Base-by-base conservation (phyloP, 2,329 filamentous ascomycete genomes). In the Diaporthe capsici region DNA sequence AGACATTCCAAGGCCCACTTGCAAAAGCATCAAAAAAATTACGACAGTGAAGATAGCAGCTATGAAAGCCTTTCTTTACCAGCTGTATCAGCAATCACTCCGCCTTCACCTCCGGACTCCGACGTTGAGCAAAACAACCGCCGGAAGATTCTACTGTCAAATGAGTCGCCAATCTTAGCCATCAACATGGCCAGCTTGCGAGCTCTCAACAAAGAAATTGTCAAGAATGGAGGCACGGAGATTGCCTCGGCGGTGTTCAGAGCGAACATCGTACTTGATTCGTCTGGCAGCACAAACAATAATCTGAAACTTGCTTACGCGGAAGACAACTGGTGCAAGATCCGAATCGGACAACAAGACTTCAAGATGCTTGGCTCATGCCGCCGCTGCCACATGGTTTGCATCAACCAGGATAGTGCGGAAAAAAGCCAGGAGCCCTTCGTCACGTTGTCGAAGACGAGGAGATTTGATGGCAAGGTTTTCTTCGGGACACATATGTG, bases 341-440 rank as follows among this genome's bases (percentile, higher is more conserved):
- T 98, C 55, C 87, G 85, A 12, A 93, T 98, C 75, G 94, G 93
- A 2, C 79, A 83, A 2, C 88, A 92, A 75, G 83, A 85, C 13
- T 94, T 95, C 80, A 88, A 93, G 77, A 91, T 97, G 80, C 85
- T 98, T 6, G 96, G 96, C 0, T 91, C 94, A 4, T 99, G 97
- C 81, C 91, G 95, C 76, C 88, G 97, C 76, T 99, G 97, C 80
- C 95, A 98, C 83, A 98, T 99, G 96, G 93, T 99, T 13, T 98
- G 96, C 82, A 91, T 98, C 61, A 93, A 99, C 81, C 97, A 98
- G 83, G 87, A 92, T 63, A 98, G 93, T 17, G 95, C 92, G 0
- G 88, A 92, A 77, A 94, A 92, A 82, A 91, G 92, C 78, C 92
- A 95, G 77, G 97, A 98, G 83, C 97, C 97, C 0, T 98, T 97